Evolutionary conservation across 2,329 filamentous ascomycete genomes (phyloP).

Genomic region (Lanzia echinophila): DNA sequence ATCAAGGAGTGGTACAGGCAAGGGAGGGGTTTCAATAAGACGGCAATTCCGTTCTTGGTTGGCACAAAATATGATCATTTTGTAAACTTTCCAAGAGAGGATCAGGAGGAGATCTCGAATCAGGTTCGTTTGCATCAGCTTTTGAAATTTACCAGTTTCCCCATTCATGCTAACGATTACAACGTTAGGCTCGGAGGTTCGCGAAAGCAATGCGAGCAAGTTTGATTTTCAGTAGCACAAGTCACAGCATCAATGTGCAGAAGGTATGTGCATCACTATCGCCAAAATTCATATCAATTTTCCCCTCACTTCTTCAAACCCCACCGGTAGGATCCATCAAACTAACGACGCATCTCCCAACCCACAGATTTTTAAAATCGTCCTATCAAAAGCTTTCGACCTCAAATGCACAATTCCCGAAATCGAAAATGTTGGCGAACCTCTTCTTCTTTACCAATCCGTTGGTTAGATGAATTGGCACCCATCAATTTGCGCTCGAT

Average conservation of each 20-base stretch:
- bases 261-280: slow-evolving; percentile 55
- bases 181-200: slow-evolving; percentile 74
- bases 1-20: slow-evolving; percentile 99
- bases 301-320: too few relatives aligned
- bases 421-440: slow-evolving; percentile 96
- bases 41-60: slow-evolving; percentile 94
- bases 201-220: slow-evolving; percentile 97
- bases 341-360: not conserved
- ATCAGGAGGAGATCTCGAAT: slow-evolving; percentile 97
- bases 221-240: slow-evolving; percentile 97
- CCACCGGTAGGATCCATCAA: not conserved
- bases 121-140: slow-evolving; percentile 51
- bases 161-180: slow-evolving; percentile 3
- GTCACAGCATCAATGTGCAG: slow-evolving; percentile 98
- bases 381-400: slow-evolving; percentile 96
- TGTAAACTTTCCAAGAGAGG: slow-evolving; percentile 94
- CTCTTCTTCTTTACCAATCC: slow-evolving; percentile 82
- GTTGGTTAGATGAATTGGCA: slow-evolving; percentile 15
- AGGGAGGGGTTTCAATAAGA: slow-evolving; percentile 98
- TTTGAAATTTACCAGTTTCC: not conserved
- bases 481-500: too few relatives aligned
- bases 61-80: slow-evolving; percentile 99
- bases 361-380: slow-evolving; percentile 97
- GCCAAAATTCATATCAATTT: not conserved
- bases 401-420: slow-evolving; percentile 98